Evolutionary conservation across 768 basidiomycete genomes (phyloP), one percentile per base, ranked within the genome.

Genomic region (Amanita brunnescens): DNA sequence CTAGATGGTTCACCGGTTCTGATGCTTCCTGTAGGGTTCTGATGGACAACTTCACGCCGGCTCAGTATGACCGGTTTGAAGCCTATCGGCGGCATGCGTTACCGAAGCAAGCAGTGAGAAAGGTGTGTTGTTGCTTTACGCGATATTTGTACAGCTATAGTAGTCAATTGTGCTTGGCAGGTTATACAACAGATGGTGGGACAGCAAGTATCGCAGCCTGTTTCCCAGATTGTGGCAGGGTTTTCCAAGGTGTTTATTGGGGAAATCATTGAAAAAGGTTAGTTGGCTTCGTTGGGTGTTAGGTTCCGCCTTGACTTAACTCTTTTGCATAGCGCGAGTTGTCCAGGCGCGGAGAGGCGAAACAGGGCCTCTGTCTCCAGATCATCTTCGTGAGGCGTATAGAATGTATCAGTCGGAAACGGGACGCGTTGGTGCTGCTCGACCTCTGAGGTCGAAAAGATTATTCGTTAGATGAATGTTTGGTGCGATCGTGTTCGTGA

Each of bases 201-300:
- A 13, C 85, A 90, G 53, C 87, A 91, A 59, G 87, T 89, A 5
- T 90, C 90, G 3, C 83, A 85, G 58, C 87, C 89, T 2, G 87
- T 94, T 4, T 85, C 91, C 1, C 91, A 92, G 55, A 81, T 93
- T 39, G 85, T 94, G 2, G 90, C 91, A 5, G 92, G 92, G 54
- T 87, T 95, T 52, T 77, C 80, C 12, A 95, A 94, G 61, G 90
- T 95, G 0, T 95, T 93, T 54, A 90, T 95, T 2, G 92, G 92
- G 2, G 91, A 94, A 64, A 87, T 95, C 5, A 78, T 93, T 14
- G 91, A 93, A 62, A 87, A 86, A 68, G 91, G 91, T 89, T 44
- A 50, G 72, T 59, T 38, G 13, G 16, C 41, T 3, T 49, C 40
- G 29, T 32, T 41, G n/a, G 8, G 9, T 7, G n/a, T 33, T 50